Base-by-base conservation (phyloP, 495 filamentous ascomycete genomes). In the Tuber brumale region DNA sequence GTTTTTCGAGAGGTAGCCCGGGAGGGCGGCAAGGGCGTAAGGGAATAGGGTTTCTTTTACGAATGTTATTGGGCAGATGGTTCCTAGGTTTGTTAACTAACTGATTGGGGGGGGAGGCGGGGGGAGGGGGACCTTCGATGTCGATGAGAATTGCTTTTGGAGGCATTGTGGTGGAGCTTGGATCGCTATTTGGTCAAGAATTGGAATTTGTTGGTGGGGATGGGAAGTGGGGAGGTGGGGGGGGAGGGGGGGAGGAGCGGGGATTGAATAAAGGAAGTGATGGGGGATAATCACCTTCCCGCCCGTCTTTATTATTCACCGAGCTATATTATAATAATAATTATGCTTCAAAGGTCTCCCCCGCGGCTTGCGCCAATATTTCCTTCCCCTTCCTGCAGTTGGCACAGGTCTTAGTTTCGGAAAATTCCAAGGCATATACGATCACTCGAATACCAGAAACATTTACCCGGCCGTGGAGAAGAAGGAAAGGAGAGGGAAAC, bases 21-120 rank as follows among this genome's bases (percentile, higher is more conserved):
- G 89, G 45, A 93, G 88, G 44, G 86, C 87, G 39, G 84, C 76
- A 72, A 93, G 85, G 35, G 91, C 90, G 82, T 92, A 92, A 70
- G 91, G 91, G 83, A 31, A 61, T 12, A 61, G 9, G 10, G n/a
- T 61, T 4, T 12, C 9, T 27, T 61, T 27, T 14, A 61, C 51
- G 51, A 61, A 61, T 9, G 51, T 61, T 61, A 61, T 31, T 4
- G 51, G 51, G n/a, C 51, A 61, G 51, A 61, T 61, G 10, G 51
- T 61, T n/a, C 51, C 51, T 61, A 1, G 9, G n/a, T 27, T 16
- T 61, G 23, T 61, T 14, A 31, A n/a, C 19, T 61, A n/a, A 4
- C 46, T 8, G 19, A 23, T 57, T 57, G 23, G 3, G 48, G 23
- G 48, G 48, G 48, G 0, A 23, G 3, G 19, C 0, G n/a, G 10